Evolutionary conservation across 768 basidiomycete species (phyloP), one percentile per base, ranked within the genome.

Genomic region (Boletales sp.): DNA sequence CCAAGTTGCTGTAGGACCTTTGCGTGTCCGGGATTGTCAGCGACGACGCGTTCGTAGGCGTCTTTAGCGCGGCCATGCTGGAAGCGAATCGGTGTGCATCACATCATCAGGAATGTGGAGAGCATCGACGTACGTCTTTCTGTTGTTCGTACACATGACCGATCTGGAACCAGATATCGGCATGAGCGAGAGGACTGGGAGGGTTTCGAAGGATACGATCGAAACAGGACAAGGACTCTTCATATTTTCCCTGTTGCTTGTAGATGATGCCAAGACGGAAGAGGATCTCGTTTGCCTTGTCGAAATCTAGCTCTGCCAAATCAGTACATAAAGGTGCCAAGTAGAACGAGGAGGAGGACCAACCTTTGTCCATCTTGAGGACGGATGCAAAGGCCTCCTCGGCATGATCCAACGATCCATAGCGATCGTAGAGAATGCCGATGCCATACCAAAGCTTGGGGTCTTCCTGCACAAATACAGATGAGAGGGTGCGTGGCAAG

Each of bases 131-230:
- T 66, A 94, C 94, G 66, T 98, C 94, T 71, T 93, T 88, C 69
- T 95, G 91, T 65, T 97, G 94, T 69, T 98, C 97, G 61, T 90
- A 93, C 17, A 98, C 95, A 63, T 98, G 97, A 3, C 97, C 97
- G 53, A 99, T 97, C 72, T 99, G 97, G 82, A 98, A 98, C 94
- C 94, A 98, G 56, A 99, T 98, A 59, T 99, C 97, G 48, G 93
- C 90, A 59, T 94, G 90, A 14, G 94, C 95, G 30, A 99, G 84
- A 2, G 97, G 97, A 55, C 84, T 87, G 31, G 95, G 97, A 4
- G 97, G 97, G 63, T 90, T 94, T 54, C 90, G 88, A 46, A 98
- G 84, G 55, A 99, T 98, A 64, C 90, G 90, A 63, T 94, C 90
- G 74, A 98, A 98, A 72, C 97, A 98, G 47, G 81, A 80, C 3